Evolutionary conservation across 1,284 basidiomycete genomes (phyloP), one percentile per base, ranked within the genome.

Genomic region (Tausonia pullulans): DNA sequence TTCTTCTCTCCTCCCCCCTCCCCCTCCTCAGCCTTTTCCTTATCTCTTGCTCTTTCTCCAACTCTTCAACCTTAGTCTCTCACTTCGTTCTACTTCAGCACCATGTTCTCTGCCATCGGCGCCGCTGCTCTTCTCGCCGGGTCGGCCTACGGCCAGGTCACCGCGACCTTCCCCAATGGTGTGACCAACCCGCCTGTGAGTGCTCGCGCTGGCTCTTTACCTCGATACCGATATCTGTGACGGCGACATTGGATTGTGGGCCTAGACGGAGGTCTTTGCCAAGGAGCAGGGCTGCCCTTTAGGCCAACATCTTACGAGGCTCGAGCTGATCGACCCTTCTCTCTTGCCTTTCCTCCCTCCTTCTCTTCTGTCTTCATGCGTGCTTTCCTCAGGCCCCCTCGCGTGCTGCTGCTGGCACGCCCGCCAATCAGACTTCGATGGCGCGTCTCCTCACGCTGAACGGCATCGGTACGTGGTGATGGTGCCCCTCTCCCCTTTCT

Each of bases 381-480:
- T 54, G 5, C 8, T 46, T 52, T 27, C 13, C 6, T 6, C 58
- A 59, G 57, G 48, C 62, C n/a, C 64, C 64, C 8, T 58, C 49
- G 55, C 60, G 57, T n/a, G 64, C 64, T 50, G 58, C 51, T 39
- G 5, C 64, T 13, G 72, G 72, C 54, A 74, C 74, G 0, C 43
- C 75, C 16, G 67, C 77, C 71, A 77, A 78, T 71, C 74, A 75
- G 67, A 74, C 74, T 49, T 76, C 75, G 6, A 68, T 70, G 63
- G 66, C 76, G 50, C 74, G 77, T 58, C 72, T 78, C 16, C 45
- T 75, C 39, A 73, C 74, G 16, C 66, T 77, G 66, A 78, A 78
- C 72, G 67, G 71, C 50, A 73, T 78, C 65, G 69, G 55, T 64
- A 54, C 48, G 65, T 60, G 11, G 10, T 48, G 10, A 52, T 56